phyloP scores from a whole-genome alignment of 2,329 filamentous ascomycete genomes.

The Trichophyton equinum region DNA sequence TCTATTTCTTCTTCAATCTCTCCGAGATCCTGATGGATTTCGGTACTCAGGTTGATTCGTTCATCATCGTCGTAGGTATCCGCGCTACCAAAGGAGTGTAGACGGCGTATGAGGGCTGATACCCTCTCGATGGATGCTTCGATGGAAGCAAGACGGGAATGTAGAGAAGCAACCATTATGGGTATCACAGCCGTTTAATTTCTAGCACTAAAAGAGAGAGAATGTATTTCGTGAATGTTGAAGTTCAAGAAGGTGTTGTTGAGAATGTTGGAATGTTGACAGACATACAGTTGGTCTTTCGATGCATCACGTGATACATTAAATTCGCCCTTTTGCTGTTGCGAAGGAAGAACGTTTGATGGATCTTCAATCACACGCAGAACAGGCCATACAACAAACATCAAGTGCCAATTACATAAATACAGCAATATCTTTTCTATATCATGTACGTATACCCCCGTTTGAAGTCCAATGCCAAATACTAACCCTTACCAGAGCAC shows the following conservation, averaged over 20 bases:
- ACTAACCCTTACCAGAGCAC: neutral
- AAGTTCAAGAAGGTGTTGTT: neutral
- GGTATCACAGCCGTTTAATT: neutral
- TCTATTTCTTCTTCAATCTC: constrained; percentile 76
- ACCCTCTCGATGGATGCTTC: constrained; percentile 42
- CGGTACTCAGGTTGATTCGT: constrained; percentile 60
- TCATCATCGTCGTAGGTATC: constrained; percentile 51
- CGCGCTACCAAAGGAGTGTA: constrained; percentile 50
- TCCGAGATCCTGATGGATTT: constrained; percentile 67
- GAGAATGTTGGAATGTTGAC: neutral
- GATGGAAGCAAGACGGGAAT: constrained; percentile 39
- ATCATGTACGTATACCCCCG: neutral
- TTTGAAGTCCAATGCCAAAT: neutral
- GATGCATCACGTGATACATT: neutral
- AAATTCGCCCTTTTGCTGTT: neutral
- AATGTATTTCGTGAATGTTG: too few relatives aligned
- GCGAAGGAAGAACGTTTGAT: neutral
- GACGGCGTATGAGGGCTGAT: constrained; percentile 43
- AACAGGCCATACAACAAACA: neutral
- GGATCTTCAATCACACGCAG: neutral
- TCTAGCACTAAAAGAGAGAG: neutral
- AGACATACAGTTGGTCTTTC: neutral
- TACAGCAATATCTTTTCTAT: neutral
- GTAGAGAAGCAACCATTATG: constrained; percentile 25
- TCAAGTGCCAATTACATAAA: neutral